Conservation (phyloP, 225 moss, liverwort and hornwort species). For the Rhytidiadelphus loreus region DNA sequence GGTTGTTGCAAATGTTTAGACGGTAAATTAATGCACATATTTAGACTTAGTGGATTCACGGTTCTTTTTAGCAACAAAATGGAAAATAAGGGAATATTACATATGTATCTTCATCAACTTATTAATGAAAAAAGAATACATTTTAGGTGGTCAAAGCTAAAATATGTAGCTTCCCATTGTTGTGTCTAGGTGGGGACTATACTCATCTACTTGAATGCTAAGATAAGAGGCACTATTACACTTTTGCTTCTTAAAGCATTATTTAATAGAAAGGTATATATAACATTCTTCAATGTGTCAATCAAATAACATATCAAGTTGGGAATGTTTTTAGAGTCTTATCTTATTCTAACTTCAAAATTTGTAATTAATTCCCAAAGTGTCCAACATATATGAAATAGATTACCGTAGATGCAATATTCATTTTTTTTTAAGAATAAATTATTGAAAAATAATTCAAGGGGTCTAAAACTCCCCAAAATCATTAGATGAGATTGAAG, state of each 20-base stretch:
- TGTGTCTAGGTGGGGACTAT: background rate
- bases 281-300: too few species aligned
- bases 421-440: background rate
- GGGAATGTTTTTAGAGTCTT: too few species aligned
- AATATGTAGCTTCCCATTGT: background rate
- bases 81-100: too few species aligned
- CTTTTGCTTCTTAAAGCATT: fast-evolving
- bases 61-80: too few species aligned
- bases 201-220: background rate
- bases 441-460: too few species aligned
- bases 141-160: background rate
- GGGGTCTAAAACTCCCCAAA: fast-evolving
- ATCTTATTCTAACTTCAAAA: background rate
- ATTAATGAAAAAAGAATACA: too few species aligned
- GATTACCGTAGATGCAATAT: background rate
- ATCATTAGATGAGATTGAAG: too few species aligned
- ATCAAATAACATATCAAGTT: too few species aligned
- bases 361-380: background rate
- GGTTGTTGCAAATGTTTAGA: background rate
- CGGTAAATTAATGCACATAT: too few species aligned
- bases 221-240: fast-evolving
- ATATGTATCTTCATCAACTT: too few species aligned
- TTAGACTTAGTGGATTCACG: background rate
- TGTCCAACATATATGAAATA: background rate
- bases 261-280: background rate